Evolutionary conservation across 345 rosid species (phyloP).

Genomic region (Eucalyptus sp.): DNA sequence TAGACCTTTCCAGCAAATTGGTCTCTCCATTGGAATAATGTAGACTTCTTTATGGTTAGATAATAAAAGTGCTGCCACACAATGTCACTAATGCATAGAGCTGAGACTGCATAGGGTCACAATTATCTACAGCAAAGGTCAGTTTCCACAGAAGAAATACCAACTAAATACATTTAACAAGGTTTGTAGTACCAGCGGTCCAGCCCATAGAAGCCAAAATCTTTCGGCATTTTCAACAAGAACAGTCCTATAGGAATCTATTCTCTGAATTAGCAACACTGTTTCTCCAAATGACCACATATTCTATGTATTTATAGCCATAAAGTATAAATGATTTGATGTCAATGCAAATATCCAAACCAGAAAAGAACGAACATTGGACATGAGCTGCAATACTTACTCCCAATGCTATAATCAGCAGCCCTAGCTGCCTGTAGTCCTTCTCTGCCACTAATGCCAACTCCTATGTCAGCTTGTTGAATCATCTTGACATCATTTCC

Average conservation of each 20-base stretch:
- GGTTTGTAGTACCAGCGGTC: neutral
- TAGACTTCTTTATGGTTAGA: neutral
- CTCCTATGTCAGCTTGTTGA: conserved; percentile 97
- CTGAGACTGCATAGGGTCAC: neutral
- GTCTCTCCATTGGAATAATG: neutral
- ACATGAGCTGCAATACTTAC: conserved; percentile 23
- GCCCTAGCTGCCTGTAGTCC: conserved; percentile 99
- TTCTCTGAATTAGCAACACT: neutral
- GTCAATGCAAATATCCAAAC: neutral
- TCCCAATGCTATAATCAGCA: conserved; percentile 97
- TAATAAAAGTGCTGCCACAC: neutral
- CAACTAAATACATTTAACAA: neutral
- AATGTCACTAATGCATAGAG: neutral
- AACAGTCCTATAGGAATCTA: neutral
- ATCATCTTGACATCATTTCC: conserved; percentile 99
- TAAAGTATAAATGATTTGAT: neutral
- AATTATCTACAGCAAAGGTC: neutral
- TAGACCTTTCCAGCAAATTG: neutral
- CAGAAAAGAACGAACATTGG: neutral
- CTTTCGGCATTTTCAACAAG: neutral
- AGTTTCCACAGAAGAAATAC: neutral
- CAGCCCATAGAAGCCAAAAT: neutral
- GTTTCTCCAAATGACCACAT: neutral
- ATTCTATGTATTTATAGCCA: neutral
- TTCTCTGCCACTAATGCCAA: conserved; percentile 98